A percentile compares a stretch with the other conserved stretches of the same genome.
Conservation (phyloP, 139 green algal genomes). For the Picochlorum sp. region DNA sequence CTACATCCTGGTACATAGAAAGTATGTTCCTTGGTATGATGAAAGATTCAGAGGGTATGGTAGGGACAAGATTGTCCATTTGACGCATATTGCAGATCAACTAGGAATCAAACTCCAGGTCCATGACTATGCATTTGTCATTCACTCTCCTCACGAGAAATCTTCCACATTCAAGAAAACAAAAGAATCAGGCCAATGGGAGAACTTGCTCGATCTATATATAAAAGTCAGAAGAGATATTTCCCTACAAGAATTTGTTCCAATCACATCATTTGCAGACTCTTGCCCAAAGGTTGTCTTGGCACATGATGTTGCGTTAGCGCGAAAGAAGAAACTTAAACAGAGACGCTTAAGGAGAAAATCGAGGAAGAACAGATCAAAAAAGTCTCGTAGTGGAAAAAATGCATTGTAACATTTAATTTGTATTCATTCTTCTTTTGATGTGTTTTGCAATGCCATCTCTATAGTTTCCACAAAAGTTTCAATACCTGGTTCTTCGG, state of each 20-base stretch:
- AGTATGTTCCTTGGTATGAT: slow-evolving; percentile 35
- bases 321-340: slow-evolving; percentile 1
- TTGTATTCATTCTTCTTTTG: neutral
- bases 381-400: neutral
- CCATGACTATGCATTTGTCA: slow-evolving; percentile 28
- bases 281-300: neutral
- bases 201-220: slow-evolving; percentile 9
- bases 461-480: slow-evolving; percentile 52
- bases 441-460: slow-evolving; percentile 18
- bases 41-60: slow-evolving; percentile 43
- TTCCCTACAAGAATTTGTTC: neutral
- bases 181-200: slow-evolving; percentile 14
- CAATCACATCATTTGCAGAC: slow-evolving; percentile 9
- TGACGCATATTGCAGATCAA: slow-evolving; percentile 9
- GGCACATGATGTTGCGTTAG: neutral
- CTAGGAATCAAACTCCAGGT: slow-evolving; percentile 5
- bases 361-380: neutral
- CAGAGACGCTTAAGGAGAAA: neutral
- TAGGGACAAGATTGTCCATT: slow-evolving; percentile 23
- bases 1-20: slow-evolving; percentile 26
- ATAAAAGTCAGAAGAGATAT: slow-evolving; percentile 4
- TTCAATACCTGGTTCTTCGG: slow-evolving; percentile 55
- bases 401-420: neutral
- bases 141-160: slow-evolving; percentile 27
- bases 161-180: slow-evolving; percentile 9